Evolutionary conservation across 2,329 filamentous ascomycete genomes (phyloP).

Genomic region (Botrytis sinoallii): DNA sequence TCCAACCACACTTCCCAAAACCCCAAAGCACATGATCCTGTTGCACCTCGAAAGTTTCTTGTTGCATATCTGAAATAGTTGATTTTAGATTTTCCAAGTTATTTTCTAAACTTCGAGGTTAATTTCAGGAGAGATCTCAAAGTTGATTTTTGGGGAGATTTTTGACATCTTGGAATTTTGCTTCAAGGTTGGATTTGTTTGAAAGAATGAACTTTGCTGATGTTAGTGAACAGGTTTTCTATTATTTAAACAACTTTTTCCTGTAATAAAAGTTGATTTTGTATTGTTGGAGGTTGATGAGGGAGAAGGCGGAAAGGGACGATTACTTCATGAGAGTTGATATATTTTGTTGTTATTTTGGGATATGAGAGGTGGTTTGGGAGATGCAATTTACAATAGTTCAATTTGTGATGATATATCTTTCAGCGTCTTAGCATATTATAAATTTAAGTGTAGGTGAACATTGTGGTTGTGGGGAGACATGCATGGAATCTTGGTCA

Average conservation of each 20-base stretch:
- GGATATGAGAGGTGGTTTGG: background rate
- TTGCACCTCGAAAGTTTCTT: background rate
- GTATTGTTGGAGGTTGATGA: background rate
- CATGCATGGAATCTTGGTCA: rapidly evolving
- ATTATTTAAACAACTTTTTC: background rate
- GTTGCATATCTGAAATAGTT: background rate
- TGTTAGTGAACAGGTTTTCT: background rate
- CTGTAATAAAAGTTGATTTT: background rate
- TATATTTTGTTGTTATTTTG: rapidly evolving
- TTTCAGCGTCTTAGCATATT: background rate
- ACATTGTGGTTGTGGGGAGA: background rate
- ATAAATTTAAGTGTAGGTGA: background rate
- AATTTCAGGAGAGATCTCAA: background rate
- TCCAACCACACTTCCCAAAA: background rate
- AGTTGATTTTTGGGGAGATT: background rate
- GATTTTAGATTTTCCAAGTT: background rate
- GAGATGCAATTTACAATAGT: background rate
- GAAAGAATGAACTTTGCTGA: background rate
- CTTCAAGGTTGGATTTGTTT: background rate
- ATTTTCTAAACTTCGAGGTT: background rate
- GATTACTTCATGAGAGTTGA: background rate
- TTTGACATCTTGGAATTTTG: background rate
- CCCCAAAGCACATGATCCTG: background rate
- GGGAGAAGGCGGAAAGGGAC: background rate
- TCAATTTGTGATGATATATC: too few species aligned